A percentile compares a stretch with the other conserved stretches of the same genome.
phyloP scores from a whole-genome alignment of 768 basidiomycete species.

The Hygrocybe coccinea region DNA sequence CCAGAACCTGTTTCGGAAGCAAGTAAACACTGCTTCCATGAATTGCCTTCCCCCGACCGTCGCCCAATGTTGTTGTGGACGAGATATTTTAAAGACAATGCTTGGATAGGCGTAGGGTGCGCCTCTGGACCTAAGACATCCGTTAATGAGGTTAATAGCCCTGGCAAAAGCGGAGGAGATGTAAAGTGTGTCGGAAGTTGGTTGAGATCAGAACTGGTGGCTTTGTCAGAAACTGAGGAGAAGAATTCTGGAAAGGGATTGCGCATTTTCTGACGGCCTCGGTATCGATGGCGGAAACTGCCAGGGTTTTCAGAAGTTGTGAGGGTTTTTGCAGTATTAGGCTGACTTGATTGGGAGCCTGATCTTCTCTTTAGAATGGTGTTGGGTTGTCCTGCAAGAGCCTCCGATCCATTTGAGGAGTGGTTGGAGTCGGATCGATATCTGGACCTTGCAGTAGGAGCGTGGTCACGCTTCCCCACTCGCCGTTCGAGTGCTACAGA shows the following conservation, averaged over 20 bases:
- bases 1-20: conserved; percentile 91
- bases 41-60: conserved; percentile 8
- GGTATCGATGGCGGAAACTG: not conserved
- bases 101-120: conserved; percentile 74
- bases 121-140: conserved; percentile 54
- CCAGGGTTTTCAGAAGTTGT: no score
- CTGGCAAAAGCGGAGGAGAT: conserved; percentile 66
- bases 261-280: not conserved
- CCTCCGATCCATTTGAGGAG: no score
- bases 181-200: conserved; percentile 39
- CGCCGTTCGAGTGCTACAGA: no score
- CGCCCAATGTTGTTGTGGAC: conserved; percentile 28
- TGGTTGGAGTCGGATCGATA: not conserved
- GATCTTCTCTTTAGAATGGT: no score
- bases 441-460: not conserved
- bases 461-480: no score
- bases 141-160: conserved; percentile 53
- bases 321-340: no score
- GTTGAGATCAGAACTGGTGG: not conserved
- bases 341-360: no score
- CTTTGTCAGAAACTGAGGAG: no score
- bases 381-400: no score
- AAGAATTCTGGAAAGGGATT: not conserved
- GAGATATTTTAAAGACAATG: conserved; percentile 63
- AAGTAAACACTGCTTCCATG: conserved; percentile 55